Evolutionary conservation across 371 early-diverging fungal genomes (phyloP), one percentile per base, ranked within the genome.

Genomic region (Mucor irregularis): DNA sequence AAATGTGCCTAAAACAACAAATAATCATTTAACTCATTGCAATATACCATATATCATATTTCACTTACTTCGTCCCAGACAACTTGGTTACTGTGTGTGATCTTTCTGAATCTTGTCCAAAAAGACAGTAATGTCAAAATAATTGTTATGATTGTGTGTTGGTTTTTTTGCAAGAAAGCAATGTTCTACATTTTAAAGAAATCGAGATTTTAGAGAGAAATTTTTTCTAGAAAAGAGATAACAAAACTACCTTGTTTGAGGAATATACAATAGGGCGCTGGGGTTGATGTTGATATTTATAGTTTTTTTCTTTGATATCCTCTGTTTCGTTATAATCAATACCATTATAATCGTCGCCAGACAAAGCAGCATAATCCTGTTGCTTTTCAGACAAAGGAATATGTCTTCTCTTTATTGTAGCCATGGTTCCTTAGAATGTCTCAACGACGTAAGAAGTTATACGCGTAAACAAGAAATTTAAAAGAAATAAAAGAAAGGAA

Each of bases 81-180:
- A 37, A 96, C 96, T 53, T 72, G 69, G 57, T 88, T 73, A 14
- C 92, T 77, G 39, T 78, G 70, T 17, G 85, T 80, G 63, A 96
- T 94, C 51, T 81, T 79, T 71, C 90, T 89, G 58, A 93, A 86
- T 31, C 96, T 84, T 37, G 96, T 95, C 70, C 85, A 78, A 50
- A 90, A 81, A 0, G 92, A 76, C 5, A 90, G 52, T 0, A 86
- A 14, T 0, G 88, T 91, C 49, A 91, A 68, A 16, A 74, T 21
- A n/a, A 61, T 45, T 2, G 85, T 81, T 28, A 83, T 81, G 25
- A 86, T 52, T 5, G 77, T 45, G 17, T 74, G 74, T 22, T 81
- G 71, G 56, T 88, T 69, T 50, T 73, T 39, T 55, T 82, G 78
- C 22, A 71, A 76, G 44, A 75, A 77, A 0, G 80, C 80, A 38